Conservation (phyloP, 768 basidiomycete species). For the Mycena maculata region DNA sequence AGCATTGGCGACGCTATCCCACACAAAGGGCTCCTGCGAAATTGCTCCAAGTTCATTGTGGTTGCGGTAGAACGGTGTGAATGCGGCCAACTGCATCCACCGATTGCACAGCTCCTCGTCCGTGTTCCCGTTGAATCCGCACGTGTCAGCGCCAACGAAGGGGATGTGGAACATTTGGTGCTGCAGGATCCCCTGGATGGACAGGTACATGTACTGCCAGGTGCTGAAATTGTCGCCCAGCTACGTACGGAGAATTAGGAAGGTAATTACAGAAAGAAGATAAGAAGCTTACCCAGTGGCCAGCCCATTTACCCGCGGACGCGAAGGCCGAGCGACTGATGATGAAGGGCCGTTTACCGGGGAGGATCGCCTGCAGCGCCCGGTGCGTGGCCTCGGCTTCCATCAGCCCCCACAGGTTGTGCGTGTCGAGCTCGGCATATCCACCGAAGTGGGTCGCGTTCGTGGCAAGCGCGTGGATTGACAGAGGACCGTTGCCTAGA, state of each 20-base stretch:
- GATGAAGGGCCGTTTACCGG: constrained; percentile 75
- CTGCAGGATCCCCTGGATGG: constrained; percentile 81
- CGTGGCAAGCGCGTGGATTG: constrained; percentile 67
- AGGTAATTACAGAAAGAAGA: background rate
- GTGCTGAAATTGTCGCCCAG: constrained; percentile 83
- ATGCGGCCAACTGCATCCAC: constrained; percentile 90
- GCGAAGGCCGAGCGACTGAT: constrained; percentile 79
- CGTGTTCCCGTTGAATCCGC: constrained; percentile 76
- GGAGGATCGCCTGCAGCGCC: constrained; percentile 63
- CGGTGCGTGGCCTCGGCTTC: constrained; percentile 74
- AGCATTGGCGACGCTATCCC: constrained; percentile 84
- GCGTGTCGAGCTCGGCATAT: constrained; percentile 71
- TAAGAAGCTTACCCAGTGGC: constrained; percentile 68
- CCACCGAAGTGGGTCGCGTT: constrained; percentile 79
- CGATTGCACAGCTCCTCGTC: constrained; percentile 86
- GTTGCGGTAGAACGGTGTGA: constrained; percentile 86
- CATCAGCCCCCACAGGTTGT: constrained; percentile 80
- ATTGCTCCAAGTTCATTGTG: constrained; percentile 76
- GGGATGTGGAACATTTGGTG: constrained; percentile 89
- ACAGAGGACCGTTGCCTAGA: constrained; percentile 68
- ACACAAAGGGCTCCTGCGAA: constrained; percentile 83
- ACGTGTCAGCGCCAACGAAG: constrained; percentile 85
- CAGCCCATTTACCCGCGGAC: constrained; percentile 75
- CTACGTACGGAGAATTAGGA: constrained; percentile 45
- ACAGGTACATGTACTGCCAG: constrained; percentile 79